Evolutionary conservation across 2,329 filamentous ascomycete genomes (phyloP).

Genomic region (Daldinia sp.): DNA sequence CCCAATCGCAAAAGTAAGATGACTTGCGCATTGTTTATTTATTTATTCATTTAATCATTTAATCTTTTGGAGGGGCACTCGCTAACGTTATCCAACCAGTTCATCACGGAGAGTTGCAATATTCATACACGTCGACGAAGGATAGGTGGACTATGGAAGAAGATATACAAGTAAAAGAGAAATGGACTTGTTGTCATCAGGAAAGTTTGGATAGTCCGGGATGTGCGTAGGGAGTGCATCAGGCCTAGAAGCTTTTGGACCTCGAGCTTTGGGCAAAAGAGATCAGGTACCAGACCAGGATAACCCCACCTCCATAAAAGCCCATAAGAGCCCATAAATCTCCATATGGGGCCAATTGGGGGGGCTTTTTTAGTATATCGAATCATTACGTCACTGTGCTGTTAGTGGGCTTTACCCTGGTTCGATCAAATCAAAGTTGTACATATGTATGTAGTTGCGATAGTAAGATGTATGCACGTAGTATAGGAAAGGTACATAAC

Average conservation of each 20-base stretch:
- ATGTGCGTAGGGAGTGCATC: constrained; percentile 10
- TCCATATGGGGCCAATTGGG: constrained; percentile 4
- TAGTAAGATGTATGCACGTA: not conserved
- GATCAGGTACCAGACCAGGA: not conserved
- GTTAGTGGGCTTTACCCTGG: constrained; percentile 6
- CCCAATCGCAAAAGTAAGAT: constrained; percentile 5
- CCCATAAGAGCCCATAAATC: not conserved
- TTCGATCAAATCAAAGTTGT: constrained; percentile 4
- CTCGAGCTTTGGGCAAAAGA: not conserved
- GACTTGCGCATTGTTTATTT: not conserved
- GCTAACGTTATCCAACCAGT: constrained; percentile 2
- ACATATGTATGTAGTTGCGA: not conserved
- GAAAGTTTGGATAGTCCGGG: constrained; percentile 5
- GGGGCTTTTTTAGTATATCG: not conserved
- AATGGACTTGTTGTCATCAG: not conserved
- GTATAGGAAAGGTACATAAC: not conserved
- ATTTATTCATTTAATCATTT: not conserved
- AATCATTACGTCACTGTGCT: constrained; percentile 10
- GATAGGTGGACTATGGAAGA: constrained; percentile 7
- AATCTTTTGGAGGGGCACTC: not conserved
- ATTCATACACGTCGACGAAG: not conserved
- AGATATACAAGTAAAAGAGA: not conserved
- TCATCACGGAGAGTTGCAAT: constrained; percentile 4
- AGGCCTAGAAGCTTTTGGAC: constrained; percentile 8
- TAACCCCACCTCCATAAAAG: constrained; percentile 3